Evolutionary conservation across 306 rosid species (phyloP).

Genomic region (Sicyos edulis): DNA sequence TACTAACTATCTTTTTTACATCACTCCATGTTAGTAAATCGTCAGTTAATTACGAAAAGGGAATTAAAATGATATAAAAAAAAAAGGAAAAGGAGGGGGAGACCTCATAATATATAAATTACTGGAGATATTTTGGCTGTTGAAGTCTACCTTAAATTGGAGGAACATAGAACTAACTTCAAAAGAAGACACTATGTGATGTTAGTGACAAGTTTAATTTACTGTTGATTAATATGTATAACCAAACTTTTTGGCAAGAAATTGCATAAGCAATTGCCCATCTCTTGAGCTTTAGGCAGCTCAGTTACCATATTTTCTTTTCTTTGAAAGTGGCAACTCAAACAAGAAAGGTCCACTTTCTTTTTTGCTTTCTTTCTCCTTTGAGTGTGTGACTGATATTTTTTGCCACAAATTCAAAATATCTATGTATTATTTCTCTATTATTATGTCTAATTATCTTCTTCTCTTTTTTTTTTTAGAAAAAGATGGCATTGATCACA

Average conservation of each 20-base stretch:
- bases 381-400: neutral
- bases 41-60: neutral
- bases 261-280: neutral
- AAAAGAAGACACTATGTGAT: constrained; percentile 6
- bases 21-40: neutral
- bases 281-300: neutral
- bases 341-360: constrained; percentile 6
- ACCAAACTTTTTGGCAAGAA: constrained; percentile 5
- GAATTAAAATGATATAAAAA: neutral
- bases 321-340: constrained; percentile 13
- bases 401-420: constrained; percentile 1
- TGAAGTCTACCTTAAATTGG: constrained; percentile 8
- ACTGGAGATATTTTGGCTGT: neutral
- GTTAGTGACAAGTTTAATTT: neutral
- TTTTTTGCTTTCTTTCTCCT: neutral
- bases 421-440: neutral
- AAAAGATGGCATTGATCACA: too few relatives aligned
- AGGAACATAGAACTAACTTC: neutral
- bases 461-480: too few relatives aligned
- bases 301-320: neutral
- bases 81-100: neutral
- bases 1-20: too few relatives aligned
- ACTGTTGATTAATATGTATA: constrained; percentile 14
- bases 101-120: neutral
- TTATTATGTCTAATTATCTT: neutral